Evolutionary conservation across 139 green algal genomes (phyloP), one percentile per base, ranked within the genome.

Genomic region (Nannochloris sp.): DNA sequence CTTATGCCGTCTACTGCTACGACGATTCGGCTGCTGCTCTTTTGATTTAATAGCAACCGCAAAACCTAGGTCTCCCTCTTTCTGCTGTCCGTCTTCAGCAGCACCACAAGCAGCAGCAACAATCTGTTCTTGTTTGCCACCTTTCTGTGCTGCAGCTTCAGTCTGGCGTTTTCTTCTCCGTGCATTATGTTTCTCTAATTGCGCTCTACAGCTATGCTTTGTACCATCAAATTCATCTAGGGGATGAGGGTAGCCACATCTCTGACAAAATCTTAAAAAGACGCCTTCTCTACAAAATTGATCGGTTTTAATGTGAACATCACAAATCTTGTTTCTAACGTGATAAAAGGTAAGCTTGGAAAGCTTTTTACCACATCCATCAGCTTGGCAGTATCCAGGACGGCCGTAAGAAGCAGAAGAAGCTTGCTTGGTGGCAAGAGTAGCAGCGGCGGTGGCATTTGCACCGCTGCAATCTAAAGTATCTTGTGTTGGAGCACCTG

Each of bases 141-240:
- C 12, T 13, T 45, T 24, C 58, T 19, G 15, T 64, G 24, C 56
- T 29, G 25, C 19, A 19, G 27, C 56, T 27, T 23, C 56, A 25
- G 31, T 29, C 56, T 54, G 8, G 5, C 2, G 34, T 44, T 62
- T 33, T 47, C 64, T 60, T 23, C 68, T 74, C 31, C 73, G 48
- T 2, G 62, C 73, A 27, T 79, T 79, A 53, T 79, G 68, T 51
- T 66, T 67, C 54, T 80, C 72, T 34, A 73, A 61, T 60, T 66
- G 63, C 42, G 60, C 60, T 34, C 70, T 67, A 61, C 70, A 77
- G 56, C 39, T 64, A 53, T 77, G 56, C 54, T 75, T 75, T 3
- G 38, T 34, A 0, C 19, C 29, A 34, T 77, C 70, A 39, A 77
- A 77, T 33, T 77, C 70, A 0, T 24, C 3, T 5, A 77, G 54